Evolutionary conservation across 495 filamentous ascomycete species (phyloP), one percentile per base, ranked within the genome.

Genomic region (Neurospora sublineolata): DNA sequence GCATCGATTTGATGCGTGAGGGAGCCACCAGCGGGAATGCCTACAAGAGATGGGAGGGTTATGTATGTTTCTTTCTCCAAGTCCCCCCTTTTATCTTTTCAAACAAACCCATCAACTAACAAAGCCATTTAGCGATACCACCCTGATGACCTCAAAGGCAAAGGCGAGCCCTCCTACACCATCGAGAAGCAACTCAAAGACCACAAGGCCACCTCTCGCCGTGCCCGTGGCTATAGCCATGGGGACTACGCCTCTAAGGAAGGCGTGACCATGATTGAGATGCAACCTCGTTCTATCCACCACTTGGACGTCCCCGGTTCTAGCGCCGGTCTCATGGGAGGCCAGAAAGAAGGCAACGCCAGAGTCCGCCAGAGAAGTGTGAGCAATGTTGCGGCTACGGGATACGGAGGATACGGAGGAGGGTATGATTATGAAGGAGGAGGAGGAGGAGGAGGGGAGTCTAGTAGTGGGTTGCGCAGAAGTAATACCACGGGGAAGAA

Each of bases 1-100:
- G 94, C 3, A 84, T 89, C 0, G 92, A 97, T 72, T 82, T 97
- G 82, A 93, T 92, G 89, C 85, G 89, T 20, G 93, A 96, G 72
- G 71, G 74, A 0, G 84, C 86, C 69, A 87, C 86, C 3, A 78
- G 79, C 0, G 89, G 89, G 20, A 89, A 87, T 1, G 77, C 85
- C 0, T 93, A 93, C 74, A 90, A 86, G 77, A 80, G 90, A 67
- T 95, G 88, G 85, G 84, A 86, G 12, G 86, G 86, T 42, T 76
- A 91, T 36, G 91, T 94, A 85, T 76, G 90, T 44, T 41, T 37
- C 8, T 9, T 68, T 38, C 58, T 23, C 16, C 58, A 1, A n/a
- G 23, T 37, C 11, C 30, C 37, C 44, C 20, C 46, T 3, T 20
- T 14, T 6, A 1, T 20, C 37, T 60, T 68, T 27, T 16, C 16